A percentile compares a stretch with the other conserved stretches of the same genome.
Conservation (phyloP, 306 rosid genomes). For the Mimosa bimucronata region DNA sequence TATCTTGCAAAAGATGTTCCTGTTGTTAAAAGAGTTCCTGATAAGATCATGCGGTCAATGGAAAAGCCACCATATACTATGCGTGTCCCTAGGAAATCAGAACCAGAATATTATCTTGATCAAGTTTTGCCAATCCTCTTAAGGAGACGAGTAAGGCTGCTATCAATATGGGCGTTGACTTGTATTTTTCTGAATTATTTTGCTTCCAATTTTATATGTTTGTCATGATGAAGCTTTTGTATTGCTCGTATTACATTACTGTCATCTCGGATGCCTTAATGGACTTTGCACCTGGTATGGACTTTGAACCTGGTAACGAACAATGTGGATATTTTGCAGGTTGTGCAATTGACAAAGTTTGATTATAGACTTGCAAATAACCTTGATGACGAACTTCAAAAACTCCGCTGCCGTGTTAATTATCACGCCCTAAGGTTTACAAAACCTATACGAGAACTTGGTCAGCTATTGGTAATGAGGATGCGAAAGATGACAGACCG, state of each 20-base stretch:
- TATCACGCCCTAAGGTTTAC: slow-evolving; percentile 91
- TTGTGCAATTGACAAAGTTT: slow-evolving; percentile 92
- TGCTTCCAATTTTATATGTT: slow-evolving; percentile 15
- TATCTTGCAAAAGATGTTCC: slow-evolving; percentile 86
- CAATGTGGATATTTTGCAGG: slow-evolving; percentile 57
- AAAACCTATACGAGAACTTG: slow-evolving; percentile 81
- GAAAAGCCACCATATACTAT: slow-evolving; percentile 98
- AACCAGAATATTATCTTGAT: slow-evolving; percentile 93
- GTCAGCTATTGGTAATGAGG: slow-evolving; percentile 71
- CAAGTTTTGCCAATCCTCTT: slow-evolving; percentile 94
- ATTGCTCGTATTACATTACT: slow-evolving; percentile 5
- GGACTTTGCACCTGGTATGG: slow-evolving; percentile 30
- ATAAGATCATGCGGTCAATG: slow-evolving; percentile 90
- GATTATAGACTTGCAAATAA: slow-evolving; percentile 93
- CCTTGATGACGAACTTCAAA: slow-evolving; percentile 87
- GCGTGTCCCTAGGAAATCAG: slow-evolving; percentile 99
- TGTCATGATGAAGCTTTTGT: slow-evolving; percentile 16
- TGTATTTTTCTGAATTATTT: slow-evolving; percentile 14
- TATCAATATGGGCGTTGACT: slow-evolving; percentile 13
- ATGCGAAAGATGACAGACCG: slow-evolving; percentile 81
- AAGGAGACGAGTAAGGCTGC: slow-evolving; percentile 75
- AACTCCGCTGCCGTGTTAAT: slow-evolving; percentile 93
- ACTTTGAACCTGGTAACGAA: slow-evolving; percentile 32
- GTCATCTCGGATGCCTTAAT: slow-evolving; percentile 13
- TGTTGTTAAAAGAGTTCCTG: slow-evolving; percentile 88